These are phyloP conservation scores for Noccaea bulbosa DNA, from an alignment of 345 rosid species.

Conservation along the genomic window DNA sequence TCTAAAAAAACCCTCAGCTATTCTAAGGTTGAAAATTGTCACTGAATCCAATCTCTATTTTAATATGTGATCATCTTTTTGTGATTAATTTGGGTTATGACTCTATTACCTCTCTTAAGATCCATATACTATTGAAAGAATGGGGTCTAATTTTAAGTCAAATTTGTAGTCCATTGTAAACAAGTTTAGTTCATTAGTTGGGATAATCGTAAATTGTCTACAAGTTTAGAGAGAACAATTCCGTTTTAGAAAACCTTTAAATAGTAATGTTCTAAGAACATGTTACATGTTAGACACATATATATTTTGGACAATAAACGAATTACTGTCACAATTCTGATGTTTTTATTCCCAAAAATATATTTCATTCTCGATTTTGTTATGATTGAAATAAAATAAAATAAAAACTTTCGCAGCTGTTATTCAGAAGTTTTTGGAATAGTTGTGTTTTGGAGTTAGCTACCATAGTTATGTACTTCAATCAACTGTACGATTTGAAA, in stretches of 20 bases:
- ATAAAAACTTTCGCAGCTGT: not conserved
- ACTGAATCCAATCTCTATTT: constrained; percentile 28
- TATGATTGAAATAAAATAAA: not conserved
- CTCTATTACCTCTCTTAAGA: not conserved
- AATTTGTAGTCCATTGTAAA: not conserved
- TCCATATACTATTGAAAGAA: constrained; percentile 15
- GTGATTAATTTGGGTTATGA: constrained; percentile 11
- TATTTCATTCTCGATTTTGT: not conserved
- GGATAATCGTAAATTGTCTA: not conserved
- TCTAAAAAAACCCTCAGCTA: not conserved
- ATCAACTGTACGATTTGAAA: not conserved
- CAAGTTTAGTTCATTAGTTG: not conserved
- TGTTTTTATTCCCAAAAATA: too few relatives aligned
- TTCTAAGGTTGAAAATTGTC: constrained; percentile 22
- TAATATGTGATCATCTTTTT: constrained; percentile 10
- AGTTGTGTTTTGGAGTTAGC: not conserved
- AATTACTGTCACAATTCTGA: not conserved
- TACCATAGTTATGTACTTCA: not conserved
- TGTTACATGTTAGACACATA: not conserved
- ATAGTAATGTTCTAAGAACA: not conserved
- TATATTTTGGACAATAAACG: not conserved
- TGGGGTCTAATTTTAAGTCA: constrained; percentile 26
- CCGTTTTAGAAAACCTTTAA: not conserved
- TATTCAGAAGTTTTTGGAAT: too few relatives aligned
- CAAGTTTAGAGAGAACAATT: not conserved